Conservation (phyloP, 2,329 filamentous ascomycete species). For the Arachnomyces sp. region DNA sequence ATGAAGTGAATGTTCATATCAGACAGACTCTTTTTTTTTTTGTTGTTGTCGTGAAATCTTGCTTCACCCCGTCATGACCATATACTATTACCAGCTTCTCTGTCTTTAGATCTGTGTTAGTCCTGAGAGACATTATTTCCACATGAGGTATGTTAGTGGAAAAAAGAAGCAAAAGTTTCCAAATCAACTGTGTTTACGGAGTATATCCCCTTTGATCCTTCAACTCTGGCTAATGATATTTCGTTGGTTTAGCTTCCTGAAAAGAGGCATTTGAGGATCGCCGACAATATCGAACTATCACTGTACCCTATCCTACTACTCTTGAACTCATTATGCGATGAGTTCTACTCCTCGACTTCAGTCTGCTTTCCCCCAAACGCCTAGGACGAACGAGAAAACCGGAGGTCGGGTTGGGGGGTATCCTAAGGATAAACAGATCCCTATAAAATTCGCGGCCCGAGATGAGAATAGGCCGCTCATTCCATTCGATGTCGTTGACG, state of each 20-base stretch:
- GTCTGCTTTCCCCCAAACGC: conserved; percentile 74
- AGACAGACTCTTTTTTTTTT: no score
- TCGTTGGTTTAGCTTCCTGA: no score
- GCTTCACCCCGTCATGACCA: no score
- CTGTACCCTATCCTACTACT: conserved; percentile 5
- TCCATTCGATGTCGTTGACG: conserved; percentile 73
- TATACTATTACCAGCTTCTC: no score
- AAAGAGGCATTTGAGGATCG: no score
- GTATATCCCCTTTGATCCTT: no score
- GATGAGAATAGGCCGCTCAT: conserved; percentile 56
- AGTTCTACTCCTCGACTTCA: conserved; percentile 73
- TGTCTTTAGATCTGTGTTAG: no score
- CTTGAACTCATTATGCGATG: conserved; percentile 57
- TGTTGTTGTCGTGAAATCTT: no score
- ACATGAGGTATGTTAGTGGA: not conserved
- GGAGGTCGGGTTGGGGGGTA: conserved; percentile 5
- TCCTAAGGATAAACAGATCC: conserved; percentile 8
- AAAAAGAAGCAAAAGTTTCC: conserved; percentile 2
- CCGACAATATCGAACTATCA: not conserved
- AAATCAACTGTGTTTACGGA: no score
- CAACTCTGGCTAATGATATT: no score
- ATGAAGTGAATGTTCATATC: no score
- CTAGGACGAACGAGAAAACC: conserved; percentile 43
- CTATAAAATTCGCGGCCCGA: conserved; percentile 15
- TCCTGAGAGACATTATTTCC: no score